Percentiles rank a stretch among this genome's conserved stretches.
Conservation (phyloP, 805 yeast species). For the Wickerhamiella sergipiensis region DNA sequence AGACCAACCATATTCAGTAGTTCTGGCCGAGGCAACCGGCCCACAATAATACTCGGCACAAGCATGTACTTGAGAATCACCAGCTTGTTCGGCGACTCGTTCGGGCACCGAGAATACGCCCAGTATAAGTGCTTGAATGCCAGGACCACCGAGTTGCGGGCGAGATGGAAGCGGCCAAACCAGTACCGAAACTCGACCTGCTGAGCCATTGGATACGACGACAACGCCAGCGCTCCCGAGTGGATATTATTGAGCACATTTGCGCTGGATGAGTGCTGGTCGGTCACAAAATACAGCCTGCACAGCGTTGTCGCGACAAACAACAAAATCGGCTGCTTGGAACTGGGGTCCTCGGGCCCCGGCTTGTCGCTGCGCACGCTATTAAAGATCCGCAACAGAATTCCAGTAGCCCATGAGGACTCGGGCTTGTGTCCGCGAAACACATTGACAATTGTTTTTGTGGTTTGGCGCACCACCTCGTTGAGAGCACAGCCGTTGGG, state of each 20-base stretch:
- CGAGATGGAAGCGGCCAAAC: constrained; percentile 25
- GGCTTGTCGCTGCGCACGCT: constrained; percentile 37
- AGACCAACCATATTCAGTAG: constrained; percentile 20
- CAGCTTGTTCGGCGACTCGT: constrained; percentile 25
- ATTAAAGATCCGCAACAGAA: constrained; percentile 46
- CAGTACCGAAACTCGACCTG: constrained; percentile 20
- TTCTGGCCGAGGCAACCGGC: constrained; percentile 34
- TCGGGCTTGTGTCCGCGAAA: constrained; percentile 6
- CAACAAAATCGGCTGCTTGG: constrained; percentile 37
- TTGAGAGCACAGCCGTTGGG: constrained; percentile 21
- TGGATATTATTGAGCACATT: constrained; percentile 77
- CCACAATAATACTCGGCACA: constrained; percentile 42
- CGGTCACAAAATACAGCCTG: constrained; percentile 34
- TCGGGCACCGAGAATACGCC: constrained; percentile 34
- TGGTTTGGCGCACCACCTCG: constrained; percentile 5
- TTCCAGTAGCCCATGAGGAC: constrained; percentile 35
- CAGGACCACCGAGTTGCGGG: constrained; percentile 6
- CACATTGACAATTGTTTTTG: constrained; percentile 4
- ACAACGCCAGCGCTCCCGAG: constrained; percentile 15
- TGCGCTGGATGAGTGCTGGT: constrained; percentile 35
- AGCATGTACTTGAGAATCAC: constrained; percentile 35
- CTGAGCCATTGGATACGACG: constrained; percentile 11
- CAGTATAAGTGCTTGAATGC: constrained; percentile 34
- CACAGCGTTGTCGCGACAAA: constrained; percentile 43
- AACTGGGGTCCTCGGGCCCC: constrained; percentile 14